Base-by-base conservation (phyloP, 108 stramenopile genomes). In the Cylindrotheca fusiformis region DNA sequence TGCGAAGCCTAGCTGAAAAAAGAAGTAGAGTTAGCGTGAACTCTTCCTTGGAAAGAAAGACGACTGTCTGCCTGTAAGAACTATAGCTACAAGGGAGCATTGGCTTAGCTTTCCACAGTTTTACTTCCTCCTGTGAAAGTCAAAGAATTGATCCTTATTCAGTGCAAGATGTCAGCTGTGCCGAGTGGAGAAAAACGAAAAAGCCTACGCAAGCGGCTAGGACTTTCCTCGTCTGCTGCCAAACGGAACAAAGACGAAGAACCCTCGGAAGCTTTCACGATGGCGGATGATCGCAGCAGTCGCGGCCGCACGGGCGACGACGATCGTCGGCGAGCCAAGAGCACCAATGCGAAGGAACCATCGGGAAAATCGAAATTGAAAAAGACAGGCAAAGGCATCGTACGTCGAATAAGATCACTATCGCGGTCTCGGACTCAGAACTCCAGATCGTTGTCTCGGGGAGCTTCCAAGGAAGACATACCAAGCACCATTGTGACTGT, bases 401-500 rank as follows among this genome's bases (percentile, higher is more conserved):
- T 54, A 12, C 19, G 52, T 5, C 72, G 78, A n/a, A 71, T 75
- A 18, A 63, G 79, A 22, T 75, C 73, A 19, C 31, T 75, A 45
- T 75, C 74, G 1, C 55, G 79, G 17, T 71, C 69, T 30, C 60
- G 79, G 4, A 63, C 65, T 31, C 24, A 32, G 18, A 21, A 46
- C 18, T 46, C 46, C 54, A 29, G 47, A 20, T 14, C 29, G 52
- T 33, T 31, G 32, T 25, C 59, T n/a, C 18, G 58, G 28, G 23
- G 51, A 36, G 36, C 29, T 22, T 31, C 24, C 2, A 23, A 19
- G 27, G 55, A 48, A 24, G 47, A 53, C 5, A 53, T 48, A 17
- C 53, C 62, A 23, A 69, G 69, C 48, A 84, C 82, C 36, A 68
- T 93, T 32, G 85, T 93, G 6, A 81, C 91, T 1, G 91, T 93